Evolutionary conservation across 1,284 basidiomycete species (phyloP).

Genomic region (Violaceomyces palustris): DNA sequence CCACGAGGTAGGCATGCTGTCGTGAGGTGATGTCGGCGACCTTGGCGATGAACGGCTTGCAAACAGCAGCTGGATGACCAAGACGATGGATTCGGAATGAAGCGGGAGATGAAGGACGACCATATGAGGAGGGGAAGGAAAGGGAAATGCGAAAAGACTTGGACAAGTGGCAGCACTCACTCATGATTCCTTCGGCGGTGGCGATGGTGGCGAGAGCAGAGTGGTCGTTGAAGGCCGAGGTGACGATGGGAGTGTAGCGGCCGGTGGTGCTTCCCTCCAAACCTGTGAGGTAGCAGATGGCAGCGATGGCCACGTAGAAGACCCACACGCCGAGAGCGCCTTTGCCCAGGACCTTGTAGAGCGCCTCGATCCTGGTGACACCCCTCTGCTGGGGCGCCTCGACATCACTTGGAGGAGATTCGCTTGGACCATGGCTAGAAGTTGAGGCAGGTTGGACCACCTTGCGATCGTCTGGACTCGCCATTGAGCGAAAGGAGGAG

Average conservation of each 20-base stretch:
- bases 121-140: constrained; percentile 1
- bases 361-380: constrained; percentile 13
- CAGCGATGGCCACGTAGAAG: constrained; percentile 7
- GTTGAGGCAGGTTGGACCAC: too few species aligned
- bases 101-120: constrained; percentile 9
- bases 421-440: too few species aligned
- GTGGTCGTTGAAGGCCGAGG: constrained; percentile 2
- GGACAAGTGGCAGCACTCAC: constrained; percentile 2
- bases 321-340: constrained; percentile 2
- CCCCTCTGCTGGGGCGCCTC: constrained; percentile 8
- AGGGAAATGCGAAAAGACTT: neutral
- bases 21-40: constrained; percentile 42
- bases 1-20: constrained; percentile 23
- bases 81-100: constrained; percentile 5
- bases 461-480: too few species aligned
- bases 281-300: neutral
- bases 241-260: constrained; percentile 3
- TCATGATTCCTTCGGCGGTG: constrained; percentile 9
- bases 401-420: constrained; percentile 1
- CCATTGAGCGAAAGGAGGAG: too few species aligned
- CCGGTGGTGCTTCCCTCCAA: constrained; percentile 2
- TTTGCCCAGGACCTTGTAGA: constrained; percentile 13
- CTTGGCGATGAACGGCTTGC: constrained; percentile 40
- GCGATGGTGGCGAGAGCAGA: constrained; percentile 13
- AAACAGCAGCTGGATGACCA: constrained; percentile 21